Evolutionary conservation across 169 alveolate genomes (phyloP), one percentile per base, ranked within the genome.

Genomic region (Perkinsus marinus): DNA sequence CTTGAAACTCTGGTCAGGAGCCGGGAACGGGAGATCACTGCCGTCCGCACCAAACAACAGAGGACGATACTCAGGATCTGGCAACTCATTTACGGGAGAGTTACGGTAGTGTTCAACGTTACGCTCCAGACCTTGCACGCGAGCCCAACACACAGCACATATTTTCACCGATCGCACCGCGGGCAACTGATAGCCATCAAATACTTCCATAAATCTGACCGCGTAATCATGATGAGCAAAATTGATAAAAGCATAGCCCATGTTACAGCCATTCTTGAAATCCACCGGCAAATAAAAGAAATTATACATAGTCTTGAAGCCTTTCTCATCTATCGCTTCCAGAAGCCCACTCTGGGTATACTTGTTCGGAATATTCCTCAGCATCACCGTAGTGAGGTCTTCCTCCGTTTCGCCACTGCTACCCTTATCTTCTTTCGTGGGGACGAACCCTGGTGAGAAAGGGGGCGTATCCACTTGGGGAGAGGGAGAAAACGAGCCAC

Each of bases 191-290:
- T 91, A 93, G 41, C 95, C 96, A 39, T 94, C 68, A 89, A 92
- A 94, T 37, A 46, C 89, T 68, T 90, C 90, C 91, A 93, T 94
- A 43, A 95, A 94, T 17, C 91, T 91, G 57, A 90, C 92, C 30
- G 94, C 93, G 92, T 91, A 91, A 22, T 93, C 94, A 39, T 90
- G 92, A 30, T 79, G 91, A 30, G 93, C 93, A 93, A 96, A 94
- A 93, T 96, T 96, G 47, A 96, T 95, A 91, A 96, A 95, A 69
- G 98, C 97, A 92, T 95, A 96, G n/a, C 98, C 98, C 90, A 93
- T 94, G 90, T 96, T 96, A 93, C 97, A 95, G 69, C 94, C 94
- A 91, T 95, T 96, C 95, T 92, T 91, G 91, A 91, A 69, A 26
- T 57, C 79, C 89, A 95, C 95, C 39, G 98, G 98, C 68, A 96